Conservation (phyloP, 148 eudicot genomes). For the Diospyros kaki region DNA sequence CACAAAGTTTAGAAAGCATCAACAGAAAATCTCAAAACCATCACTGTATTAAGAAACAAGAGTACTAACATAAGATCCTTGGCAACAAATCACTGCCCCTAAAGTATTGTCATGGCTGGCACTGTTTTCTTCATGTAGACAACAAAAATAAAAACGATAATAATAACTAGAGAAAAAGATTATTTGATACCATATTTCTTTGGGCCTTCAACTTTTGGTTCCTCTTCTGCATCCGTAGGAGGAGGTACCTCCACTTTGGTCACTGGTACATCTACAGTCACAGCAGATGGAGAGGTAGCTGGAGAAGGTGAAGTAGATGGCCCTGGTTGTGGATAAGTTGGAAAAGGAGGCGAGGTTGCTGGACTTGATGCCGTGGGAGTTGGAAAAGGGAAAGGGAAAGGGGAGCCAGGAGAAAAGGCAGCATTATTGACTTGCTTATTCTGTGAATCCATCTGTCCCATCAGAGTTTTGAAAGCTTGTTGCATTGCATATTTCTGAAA, state of each 20-base stretch:
- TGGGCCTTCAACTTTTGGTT: slow-evolving; percentile 36
- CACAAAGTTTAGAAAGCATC: too few relatives aligned
- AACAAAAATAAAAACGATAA: background rate
- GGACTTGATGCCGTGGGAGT: slow-evolving; percentile 42
- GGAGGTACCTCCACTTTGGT: slow-evolving; percentile 43
- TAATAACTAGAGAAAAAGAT: background rate
- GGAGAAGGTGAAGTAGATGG: slow-evolving; percentile 33
- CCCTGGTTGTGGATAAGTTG: slow-evolving; percentile 22
- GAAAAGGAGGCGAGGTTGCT: slow-evolving; percentile 25
- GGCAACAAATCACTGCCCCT: background rate
- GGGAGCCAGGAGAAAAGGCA: slow-evolving; percentile 60
- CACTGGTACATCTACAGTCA: slow-evolving; percentile 53
- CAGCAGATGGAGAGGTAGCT: slow-evolving; percentile 42
- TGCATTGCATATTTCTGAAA: slow-evolving; percentile 94
- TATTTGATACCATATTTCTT: slow-evolving; percentile 51
- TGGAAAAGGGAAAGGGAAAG: slow-evolving; percentile 66
- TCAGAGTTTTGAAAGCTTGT: slow-evolving; percentile 73
- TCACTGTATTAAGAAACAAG: too few relatives aligned
- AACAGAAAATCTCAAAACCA: too few relatives aligned
- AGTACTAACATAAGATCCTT: too few relatives aligned
- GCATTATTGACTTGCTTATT: slow-evolving; percentile 73
- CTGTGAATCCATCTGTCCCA: slow-evolving; percentile 76
- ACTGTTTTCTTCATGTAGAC: too few relatives aligned
- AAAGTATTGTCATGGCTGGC: background rate
- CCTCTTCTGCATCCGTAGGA: slow-evolving; percentile 33